These are phyloP conservation scores for Aeschynomene evenia DNA, from an alignment of 306 rosid genomes.

Conservation along the genomic window DNA sequence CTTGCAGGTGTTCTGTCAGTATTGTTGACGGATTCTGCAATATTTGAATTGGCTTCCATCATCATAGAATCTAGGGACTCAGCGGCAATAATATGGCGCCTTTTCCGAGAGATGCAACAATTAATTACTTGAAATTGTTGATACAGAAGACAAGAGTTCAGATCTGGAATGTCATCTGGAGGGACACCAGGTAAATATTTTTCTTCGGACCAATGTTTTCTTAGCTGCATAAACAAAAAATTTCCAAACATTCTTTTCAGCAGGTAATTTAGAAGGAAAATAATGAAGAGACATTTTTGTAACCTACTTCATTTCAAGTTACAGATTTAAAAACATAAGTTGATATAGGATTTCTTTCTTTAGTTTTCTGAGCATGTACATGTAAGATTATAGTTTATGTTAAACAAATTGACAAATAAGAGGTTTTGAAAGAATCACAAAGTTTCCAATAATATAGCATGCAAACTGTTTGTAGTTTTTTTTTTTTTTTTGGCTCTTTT, in stretches of 20 bases:
- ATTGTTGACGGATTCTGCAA: constrained; percentile 34
- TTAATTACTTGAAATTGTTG: constrained; percentile 88
- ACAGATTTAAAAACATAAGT: constrained; percentile 16
- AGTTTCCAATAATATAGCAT: constrained; percentile 1
- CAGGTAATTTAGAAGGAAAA: constrained; percentile 24
- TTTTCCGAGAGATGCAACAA: constrained; percentile 89
- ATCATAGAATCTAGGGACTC: constrained; percentile 66
- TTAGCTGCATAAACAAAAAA: constrained; percentile 56
- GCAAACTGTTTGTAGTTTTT: not conserved
- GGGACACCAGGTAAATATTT: constrained; percentile 72
- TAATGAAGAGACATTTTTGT: not conserved
- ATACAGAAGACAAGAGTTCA: constrained; percentile 77
- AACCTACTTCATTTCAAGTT: constrained; percentile 16
- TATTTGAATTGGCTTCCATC: constrained; percentile 53
- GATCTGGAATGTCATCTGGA: constrained; percentile 77
- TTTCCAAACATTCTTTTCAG: constrained; percentile 18
- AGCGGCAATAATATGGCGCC: constrained; percentile 60
- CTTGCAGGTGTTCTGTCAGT: constrained; percentile 36
- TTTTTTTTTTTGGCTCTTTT: not conserved
- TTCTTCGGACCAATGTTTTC: constrained; percentile 78
- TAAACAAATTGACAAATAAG: not conserved
- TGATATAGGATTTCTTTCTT: constrained; percentile 5
- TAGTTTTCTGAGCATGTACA: not conserved
- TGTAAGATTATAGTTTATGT: not conserved
- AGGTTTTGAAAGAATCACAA: not conserved